Evolutionary conservation across 768 basidiomycete species (phyloP).

Genomic region (Auriscalpium orientale): DNA sequence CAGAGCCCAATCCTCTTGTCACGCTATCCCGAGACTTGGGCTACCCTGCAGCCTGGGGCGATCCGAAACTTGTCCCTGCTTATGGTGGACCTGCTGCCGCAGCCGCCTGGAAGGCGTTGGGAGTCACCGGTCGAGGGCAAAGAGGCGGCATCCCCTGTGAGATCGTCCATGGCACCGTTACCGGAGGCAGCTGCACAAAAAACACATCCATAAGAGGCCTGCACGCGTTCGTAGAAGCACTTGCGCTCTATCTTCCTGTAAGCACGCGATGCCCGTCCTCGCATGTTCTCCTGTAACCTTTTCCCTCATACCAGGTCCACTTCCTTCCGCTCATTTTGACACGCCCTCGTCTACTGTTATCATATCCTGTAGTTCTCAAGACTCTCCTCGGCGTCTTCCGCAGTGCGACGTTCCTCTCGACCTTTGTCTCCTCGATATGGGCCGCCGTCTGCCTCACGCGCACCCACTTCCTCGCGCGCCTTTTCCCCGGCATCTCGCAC

Average conservation of each 20-base stretch:
- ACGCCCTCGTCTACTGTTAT: conserved; percentile 45
- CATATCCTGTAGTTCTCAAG: conserved; percentile 31
- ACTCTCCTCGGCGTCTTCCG: conserved; percentile 46
- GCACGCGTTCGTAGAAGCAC: conserved; percentile 53
- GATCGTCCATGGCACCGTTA: conserved; percentile 56
- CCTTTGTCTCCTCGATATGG: conserved; percentile 68
- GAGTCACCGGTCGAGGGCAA: conserved; percentile 41
- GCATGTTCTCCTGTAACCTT: conserved; percentile 1
- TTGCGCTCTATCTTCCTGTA: conserved; percentile 67
- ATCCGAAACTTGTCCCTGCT: conserved; percentile 51
- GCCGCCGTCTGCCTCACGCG: conserved; percentile 62
- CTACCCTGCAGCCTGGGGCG: conserved; percentile 53
- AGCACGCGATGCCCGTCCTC: conserved; percentile 18
- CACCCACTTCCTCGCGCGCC: conserved; percentile 53
- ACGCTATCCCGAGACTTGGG: conserved; percentile 49
- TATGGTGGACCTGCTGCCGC: conserved; percentile 50
- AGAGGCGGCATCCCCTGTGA: conserved; percentile 74
- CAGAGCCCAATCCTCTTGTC: conserved; percentile 34
- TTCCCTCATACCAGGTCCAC: conserved; percentile 46
- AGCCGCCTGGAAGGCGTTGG: conserved; percentile 47
- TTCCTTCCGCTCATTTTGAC: conserved; percentile 59
- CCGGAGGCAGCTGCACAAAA: conserved; percentile 47
- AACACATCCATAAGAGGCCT: conserved; percentile 49
- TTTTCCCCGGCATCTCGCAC: conserved; percentile 63
- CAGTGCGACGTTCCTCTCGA: conserved; percentile 64